Evolutionary conservation across 352 stramenopile genomes (phyloP).

Genomic region (Phytophthora rubi): DNA sequence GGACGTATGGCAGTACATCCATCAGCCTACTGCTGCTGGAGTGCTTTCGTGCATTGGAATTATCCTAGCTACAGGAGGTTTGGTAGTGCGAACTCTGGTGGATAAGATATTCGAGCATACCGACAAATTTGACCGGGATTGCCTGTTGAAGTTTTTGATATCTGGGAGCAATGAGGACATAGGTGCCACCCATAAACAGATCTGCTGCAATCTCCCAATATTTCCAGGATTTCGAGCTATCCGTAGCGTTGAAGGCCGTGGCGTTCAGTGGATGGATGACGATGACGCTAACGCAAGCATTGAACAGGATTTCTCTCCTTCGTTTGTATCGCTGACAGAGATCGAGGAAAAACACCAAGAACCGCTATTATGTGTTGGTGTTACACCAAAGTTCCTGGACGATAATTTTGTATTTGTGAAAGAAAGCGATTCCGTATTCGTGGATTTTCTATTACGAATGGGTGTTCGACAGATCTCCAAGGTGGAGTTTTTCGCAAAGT

Average conservation of each 20-base stretch:
- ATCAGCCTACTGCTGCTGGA: conserved; percentile 67
- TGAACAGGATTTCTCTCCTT: conserved; percentile 22
- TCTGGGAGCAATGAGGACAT: conserved; percentile 48
- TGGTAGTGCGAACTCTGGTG: conserved; percentile 9
- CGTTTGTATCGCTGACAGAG: conserved; percentile 41
- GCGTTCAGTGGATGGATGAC: conserved; percentile 32
- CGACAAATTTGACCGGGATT: conserved; percentile 38
- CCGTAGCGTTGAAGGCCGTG: conserved; percentile 15
- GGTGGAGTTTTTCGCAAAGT: conserved; percentile 54
- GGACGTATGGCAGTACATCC: conserved; percentile 77
- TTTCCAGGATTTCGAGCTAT: conserved; percentile 46
- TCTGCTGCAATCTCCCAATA: conserved; percentile 58
- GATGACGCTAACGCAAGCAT: conserved; percentile 18
- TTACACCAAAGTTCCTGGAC: conserved; percentile 54
- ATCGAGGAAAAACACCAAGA: conserved; percentile 20
- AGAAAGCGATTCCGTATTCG: conserved; percentile 43
- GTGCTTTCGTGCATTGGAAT: conserved; percentile 55
- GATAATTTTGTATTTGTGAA: conserved; percentile 57
- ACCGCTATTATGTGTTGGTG: conserved; percentile 47
- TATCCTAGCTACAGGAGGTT: conserved; percentile 11
- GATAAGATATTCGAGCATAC: conserved; percentile 26
- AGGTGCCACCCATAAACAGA: conserved; percentile 32
- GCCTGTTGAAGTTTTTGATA: conserved; percentile 57
- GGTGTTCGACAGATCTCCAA: conserved; percentile 48
- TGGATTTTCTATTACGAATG: conserved; percentile 40